Conservation (phyloP, 306 rosid genomes). For the Coriaria nepalensis region DNA sequence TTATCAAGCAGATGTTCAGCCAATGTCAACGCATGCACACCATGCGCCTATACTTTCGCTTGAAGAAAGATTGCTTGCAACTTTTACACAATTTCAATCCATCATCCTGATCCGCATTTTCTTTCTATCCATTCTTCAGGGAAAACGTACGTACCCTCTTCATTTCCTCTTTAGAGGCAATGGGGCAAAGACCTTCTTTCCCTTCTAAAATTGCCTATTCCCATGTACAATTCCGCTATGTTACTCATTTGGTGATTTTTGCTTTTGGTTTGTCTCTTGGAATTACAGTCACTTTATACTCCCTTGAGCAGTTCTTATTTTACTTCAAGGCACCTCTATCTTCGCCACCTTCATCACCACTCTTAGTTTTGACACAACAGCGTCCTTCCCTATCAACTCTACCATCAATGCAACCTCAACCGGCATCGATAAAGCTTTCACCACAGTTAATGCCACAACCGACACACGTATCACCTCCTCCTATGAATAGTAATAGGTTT, state of each 20-base stretch:
- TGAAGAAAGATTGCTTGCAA: no score
- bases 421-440: no score
- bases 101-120: no score
- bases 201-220: slow-evolving; percentile 11
- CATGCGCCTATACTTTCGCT: no score
- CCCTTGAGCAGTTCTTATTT: slow-evolving; percentile 14
- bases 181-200: no score
- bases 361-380: background rate
- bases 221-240: slow-evolving; percentile 7
- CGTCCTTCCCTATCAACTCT: background rate
- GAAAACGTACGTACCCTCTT: no score
- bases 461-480: background rate
- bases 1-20: no score
- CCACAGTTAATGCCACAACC: slow-evolving; percentile 3
- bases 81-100: no score
- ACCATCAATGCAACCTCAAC: slow-evolving; percentile 2
- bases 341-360: slow-evolving; percentile 6
- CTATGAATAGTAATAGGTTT: background rate
- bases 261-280: slow-evolving; percentile 36
- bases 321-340: slow-evolving; percentile 1
- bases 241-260: slow-evolving; percentile 22
- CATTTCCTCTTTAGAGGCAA: no score
- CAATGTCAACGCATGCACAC: no score
- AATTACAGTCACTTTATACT: slow-evolving; percentile 21
- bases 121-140: no score